Evolutionary conservation across 169 alveolate species (phyloP).

Genomic region (Cryptosporidium felis): DNA sequence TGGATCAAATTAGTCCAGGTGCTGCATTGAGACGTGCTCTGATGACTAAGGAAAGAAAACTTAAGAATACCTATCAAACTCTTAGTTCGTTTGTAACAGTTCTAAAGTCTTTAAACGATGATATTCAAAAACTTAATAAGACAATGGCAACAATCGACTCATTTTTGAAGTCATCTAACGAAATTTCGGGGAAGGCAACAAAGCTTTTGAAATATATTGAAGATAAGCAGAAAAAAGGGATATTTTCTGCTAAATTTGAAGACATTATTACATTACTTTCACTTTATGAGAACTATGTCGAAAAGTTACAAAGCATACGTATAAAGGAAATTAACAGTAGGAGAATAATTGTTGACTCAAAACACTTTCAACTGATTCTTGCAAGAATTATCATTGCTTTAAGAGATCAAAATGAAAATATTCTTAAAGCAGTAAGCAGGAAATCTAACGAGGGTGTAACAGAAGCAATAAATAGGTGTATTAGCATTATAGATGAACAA

Average conservation of each 20-base stretch:
- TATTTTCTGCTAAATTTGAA: slow-evolving; percentile 39
- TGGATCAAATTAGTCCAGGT: slow-evolving; percentile 61
- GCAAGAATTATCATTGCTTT: slow-evolving; percentile 58
- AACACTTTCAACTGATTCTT: slow-evolving; percentile 44
- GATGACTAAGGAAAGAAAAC: slow-evolving; percentile 23
- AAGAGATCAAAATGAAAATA: slow-evolving; percentile 20
- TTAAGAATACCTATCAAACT: slow-evolving; percentile 22
- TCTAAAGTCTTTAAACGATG: slow-evolving; percentile 32
- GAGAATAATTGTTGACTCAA: slow-evolving; percentile 36
- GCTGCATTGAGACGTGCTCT: slow-evolving; percentile 52
- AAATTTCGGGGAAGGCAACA: slow-evolving; percentile 20
- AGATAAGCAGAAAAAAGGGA: slow-evolving; percentile 48
- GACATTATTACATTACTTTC: slow-evolving; percentile 30
- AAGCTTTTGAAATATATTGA: slow-evolving; percentile 52
- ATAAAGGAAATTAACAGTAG: slow-evolving; percentile 24
- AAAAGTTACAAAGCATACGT: slow-evolving; percentile 16
- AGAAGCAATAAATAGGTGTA: slow-evolving; percentile 33
- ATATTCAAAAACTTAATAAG: slow-evolving; percentile 29
- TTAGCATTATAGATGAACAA: slow-evolving; percentile 34
- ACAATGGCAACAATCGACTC: slow-evolving; percentile 38
- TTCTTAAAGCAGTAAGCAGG: slow-evolving; percentile 6
- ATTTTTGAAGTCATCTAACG: slow-evolving; percentile 26
- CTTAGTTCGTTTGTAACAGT: slow-evolving; percentile 19
- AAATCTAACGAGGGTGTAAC: slow-evolving; percentile 19
- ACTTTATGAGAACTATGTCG: slow-evolving; percentile 44